These are phyloP conservation scores for Amauroascus verrucosus DNA, from an alignment of 2,329 filamentous ascomycete species.

Conservation along the genomic window DNA sequence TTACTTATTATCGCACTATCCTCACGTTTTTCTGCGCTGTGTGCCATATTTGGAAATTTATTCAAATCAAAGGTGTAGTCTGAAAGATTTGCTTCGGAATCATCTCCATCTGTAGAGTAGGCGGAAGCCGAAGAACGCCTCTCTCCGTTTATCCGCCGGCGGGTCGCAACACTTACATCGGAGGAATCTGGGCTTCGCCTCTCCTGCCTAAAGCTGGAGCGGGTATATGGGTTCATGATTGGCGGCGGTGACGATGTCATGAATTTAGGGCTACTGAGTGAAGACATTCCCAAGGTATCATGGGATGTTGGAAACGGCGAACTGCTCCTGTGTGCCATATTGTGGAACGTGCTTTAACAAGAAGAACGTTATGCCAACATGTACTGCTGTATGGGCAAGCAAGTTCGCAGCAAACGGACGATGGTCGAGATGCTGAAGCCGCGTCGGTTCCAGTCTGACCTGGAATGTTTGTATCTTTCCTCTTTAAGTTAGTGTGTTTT, in stretches of 20 bases:
- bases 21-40: conserved; percentile 15
- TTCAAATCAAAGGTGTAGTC: conserved; percentile 34
- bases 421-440: background rate
- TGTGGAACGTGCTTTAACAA: conserved; percentile 11
- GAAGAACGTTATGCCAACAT: background rate
- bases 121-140: conserved; percentile 18
- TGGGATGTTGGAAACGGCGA: conserved; percentile 34
- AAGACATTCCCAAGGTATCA: conserved; percentile 35
- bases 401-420: background rate
- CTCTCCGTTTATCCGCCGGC: conserved; percentile 3
- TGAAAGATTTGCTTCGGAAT: conserved; percentile 32
- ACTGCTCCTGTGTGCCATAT: conserved; percentile 31
- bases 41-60: conserved; percentile 26
- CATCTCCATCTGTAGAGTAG: conserved; percentile 22
- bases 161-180: background rate
- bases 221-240: conserved; percentile 10
- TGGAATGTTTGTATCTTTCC: conserved; percentile 9
- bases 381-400: background rate
- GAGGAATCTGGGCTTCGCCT: conserved; percentile 10
- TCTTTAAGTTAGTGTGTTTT: background rate
- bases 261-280: conserved; percentile 29
- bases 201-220: conserved; percentile 3
- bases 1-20: background rate
- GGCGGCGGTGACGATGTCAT: conserved; percentile 30
- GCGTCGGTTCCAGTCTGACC: background rate